These are phyloP conservation scores for Triticum timopheevii DNA, from an alignment of 176 grass and related monocot genomes.

Conservation along the genomic window DNA sequence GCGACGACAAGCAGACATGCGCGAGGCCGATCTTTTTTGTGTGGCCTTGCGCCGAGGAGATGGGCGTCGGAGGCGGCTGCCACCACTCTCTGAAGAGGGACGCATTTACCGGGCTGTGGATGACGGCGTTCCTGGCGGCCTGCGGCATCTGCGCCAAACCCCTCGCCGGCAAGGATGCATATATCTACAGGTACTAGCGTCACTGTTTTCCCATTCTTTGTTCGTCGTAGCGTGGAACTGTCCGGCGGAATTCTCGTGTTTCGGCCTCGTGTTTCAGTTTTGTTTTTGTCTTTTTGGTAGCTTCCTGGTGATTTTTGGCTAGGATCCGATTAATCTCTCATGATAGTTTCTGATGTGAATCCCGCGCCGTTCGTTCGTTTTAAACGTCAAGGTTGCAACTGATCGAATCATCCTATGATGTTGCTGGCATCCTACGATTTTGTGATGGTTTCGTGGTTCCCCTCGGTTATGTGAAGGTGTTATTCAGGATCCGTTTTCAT, in stretches of 20 bases:
- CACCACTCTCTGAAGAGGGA: not conserved
- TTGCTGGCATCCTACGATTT: not conserved
- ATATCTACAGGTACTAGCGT: conserved; percentile 72
- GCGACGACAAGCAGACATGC: not conserved
- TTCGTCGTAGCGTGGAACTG: not conserved
- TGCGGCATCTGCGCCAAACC: conserved; percentile 61
- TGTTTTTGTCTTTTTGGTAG: not conserved
- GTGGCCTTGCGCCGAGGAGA: not conserved
- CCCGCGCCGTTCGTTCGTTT: not conserved
- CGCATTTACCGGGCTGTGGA: not conserved
- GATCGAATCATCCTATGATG: conserved; percentile 6
- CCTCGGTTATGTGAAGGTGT: not conserved
- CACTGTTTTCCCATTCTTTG: not conserved
- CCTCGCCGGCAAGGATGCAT: conserved; percentile 73
- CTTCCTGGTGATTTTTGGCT: not conserved
- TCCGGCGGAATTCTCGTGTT: not conserved
- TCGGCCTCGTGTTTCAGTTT: not conserved
- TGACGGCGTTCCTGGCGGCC: conserved; percentile 58
- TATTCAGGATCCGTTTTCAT: not conserved
- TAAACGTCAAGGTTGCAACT: conserved; percentile 20
- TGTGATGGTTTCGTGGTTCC: not conserved
- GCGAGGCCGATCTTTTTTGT: not conserved
- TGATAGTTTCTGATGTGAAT: conserved; percentile 4
- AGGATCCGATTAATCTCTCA: not conserved
- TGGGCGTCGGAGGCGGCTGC: not conserved